Evolutionary conservation across 345 rosid species (phyloP).

Genomic region (Linum usitatissimum): DNA sequence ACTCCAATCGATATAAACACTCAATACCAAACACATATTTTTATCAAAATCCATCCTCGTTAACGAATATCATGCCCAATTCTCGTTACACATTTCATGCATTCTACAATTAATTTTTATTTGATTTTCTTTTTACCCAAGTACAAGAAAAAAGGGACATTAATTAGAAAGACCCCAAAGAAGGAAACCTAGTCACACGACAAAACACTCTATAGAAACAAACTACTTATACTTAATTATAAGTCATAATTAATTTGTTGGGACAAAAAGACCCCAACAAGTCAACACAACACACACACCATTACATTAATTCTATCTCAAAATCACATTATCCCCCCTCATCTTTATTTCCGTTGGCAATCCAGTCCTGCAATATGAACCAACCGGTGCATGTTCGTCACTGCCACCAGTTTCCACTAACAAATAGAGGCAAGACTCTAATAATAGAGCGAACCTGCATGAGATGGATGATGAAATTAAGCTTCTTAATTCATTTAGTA

Average conservation of each 20-base stretch:
- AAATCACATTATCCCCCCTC: no score
- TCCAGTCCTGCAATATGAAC: not conserved
- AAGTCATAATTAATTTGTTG: not conserved
- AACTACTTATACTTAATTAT: not conserved
- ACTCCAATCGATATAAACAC: no score
- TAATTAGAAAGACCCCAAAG: no score
- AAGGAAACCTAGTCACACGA: no score
- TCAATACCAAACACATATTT: no score
- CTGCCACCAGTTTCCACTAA: no score
- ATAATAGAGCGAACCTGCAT: conserved; percentile 1
- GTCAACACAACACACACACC: not conserved
- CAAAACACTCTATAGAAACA: not conserved
- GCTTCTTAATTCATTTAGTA: not conserved
- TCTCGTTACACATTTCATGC: no score
- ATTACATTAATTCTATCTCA: not conserved
- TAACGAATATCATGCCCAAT: no score
- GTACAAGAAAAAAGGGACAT: no score
- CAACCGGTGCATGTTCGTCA: not conserved
- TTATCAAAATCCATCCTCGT: no score
- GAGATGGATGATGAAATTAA: not conserved
- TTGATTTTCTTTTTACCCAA: no score
- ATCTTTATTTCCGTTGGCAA: not conserved
- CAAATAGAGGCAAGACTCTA: not conserved
- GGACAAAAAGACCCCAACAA: not conserved
- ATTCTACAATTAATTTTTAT: no score